phyloP scores from a whole-genome alignment of 2,329 filamentous ascomycete genomes.

The Ilyonectria sp. region DNA sequence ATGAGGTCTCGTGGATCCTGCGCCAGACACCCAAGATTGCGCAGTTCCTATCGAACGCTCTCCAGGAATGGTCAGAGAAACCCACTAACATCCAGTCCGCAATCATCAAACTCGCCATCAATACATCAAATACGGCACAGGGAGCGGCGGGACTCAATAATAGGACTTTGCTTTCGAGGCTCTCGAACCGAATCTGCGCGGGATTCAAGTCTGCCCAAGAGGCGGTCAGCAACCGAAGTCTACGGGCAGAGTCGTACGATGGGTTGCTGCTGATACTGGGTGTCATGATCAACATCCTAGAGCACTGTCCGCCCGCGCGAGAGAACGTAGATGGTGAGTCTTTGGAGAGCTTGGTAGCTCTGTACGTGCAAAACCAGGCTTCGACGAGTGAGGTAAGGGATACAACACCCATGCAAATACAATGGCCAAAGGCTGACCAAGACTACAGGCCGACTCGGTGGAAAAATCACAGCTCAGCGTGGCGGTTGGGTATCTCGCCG shows the following conservation, averaged over 20 bases:
- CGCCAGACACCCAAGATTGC: slow-evolving; percentile 50
- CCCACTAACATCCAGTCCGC: slow-evolving; percentile 48
- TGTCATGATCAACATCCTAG: slow-evolving; percentile 88
- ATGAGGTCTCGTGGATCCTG: slow-evolving; percentile 41
- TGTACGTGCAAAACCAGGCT: slow-evolving; percentile 79
- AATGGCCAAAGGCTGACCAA: slow-evolving; percentile 21
- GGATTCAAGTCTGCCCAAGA: slow-evolving; percentile 65
- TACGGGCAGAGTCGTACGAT: slow-evolving; percentile 71
- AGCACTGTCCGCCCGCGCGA: slow-evolving; percentile 78
- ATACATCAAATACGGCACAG: slow-evolving; percentile 86
- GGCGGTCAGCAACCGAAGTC: slow-evolving; percentile 64
- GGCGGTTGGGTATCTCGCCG: slow-evolving; percentile 87
- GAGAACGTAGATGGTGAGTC: slow-evolving; percentile 56
- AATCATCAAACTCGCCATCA: slow-evolving; percentile 77
- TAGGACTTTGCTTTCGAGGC: slow-evolving; percentile 65
- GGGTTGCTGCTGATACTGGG: slow-evolving; percentile 84
- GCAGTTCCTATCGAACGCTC: slow-evolving; percentile 49
- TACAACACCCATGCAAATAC: background rate
- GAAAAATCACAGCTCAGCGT: slow-evolving; percentile 86
- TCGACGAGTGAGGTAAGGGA: slow-evolving; percentile 77
- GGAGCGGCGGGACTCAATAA: slow-evolving; percentile 80
- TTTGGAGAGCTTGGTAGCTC: slow-evolving; percentile 71
- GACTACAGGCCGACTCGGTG: slow-evolving; percentile 74
- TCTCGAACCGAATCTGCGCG: slow-evolving; percentile 66
- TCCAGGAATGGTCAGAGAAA: slow-evolving; percentile 51